These are phyloP conservation scores for Tribonema minus DNA, from an alignment of 108 stramenopile species.

Conservation along the genomic window DNA sequence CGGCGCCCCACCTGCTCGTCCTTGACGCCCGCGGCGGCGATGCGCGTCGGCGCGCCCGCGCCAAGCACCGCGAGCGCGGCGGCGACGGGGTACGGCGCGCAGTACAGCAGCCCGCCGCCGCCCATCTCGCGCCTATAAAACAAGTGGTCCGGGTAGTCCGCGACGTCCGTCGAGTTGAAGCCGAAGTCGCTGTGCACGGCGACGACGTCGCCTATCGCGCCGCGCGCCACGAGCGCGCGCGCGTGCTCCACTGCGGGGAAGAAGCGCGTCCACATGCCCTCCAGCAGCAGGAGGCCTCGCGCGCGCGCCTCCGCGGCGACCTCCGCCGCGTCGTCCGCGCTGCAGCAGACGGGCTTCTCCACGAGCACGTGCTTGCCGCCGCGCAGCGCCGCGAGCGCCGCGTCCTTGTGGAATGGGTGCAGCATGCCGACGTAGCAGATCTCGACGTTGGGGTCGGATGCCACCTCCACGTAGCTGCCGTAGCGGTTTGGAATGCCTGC, in stretches of 20 bases:
- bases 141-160: constrained; percentile 9
- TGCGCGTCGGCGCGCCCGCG: not conserved
- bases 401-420: constrained; percentile 53
- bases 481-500: constrained; percentile 44
- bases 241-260: constrained; percentile 78
- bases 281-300: constrained; percentile 35
- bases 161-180: constrained; percentile 19
- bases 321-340: constrained; percentile 39
- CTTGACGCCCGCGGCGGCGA: constrained; percentile 16
- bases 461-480: constrained; percentile 53
- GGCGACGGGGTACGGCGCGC: constrained; percentile 17
- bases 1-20: too few species aligned
- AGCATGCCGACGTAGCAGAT: constrained; percentile 56
- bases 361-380: constrained; percentile 57
- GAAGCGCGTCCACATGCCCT: constrained; percentile 82
- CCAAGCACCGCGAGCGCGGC: constrained; percentile 7
- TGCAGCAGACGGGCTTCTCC: constrained; percentile 57
- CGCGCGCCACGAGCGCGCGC: constrained; percentile 34
- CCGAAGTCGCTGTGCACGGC: constrained; percentile 20
- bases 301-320: constrained; percentile 11
- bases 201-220: constrained; percentile 59
- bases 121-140: constrained; percentile 17
- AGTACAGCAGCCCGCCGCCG: constrained; percentile 16
- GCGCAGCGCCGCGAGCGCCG: constrained; percentile 44
- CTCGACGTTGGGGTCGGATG: constrained; percentile 53